phyloP scores from a whole-genome alignment of 192 early-diverging fungal genomes.

The Linnemannia elongata region DNA sequence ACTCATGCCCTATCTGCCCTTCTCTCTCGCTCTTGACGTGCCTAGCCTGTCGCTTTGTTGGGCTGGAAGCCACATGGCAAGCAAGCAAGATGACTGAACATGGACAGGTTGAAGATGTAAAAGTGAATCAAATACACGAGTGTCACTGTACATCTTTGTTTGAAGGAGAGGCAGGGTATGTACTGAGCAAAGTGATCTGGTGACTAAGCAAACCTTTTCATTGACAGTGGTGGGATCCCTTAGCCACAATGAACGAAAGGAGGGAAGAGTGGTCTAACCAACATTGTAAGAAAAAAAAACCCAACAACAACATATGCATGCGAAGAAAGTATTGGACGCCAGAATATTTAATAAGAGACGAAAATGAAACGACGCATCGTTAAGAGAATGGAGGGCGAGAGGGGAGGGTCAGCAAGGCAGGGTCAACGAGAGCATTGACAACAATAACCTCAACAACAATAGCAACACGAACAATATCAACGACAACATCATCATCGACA shows the following conservation, averaged over 20 bases:
- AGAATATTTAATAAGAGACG: no score
- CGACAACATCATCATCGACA: neutral
- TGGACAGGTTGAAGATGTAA: neutral
- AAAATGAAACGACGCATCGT: no score
- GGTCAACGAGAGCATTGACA: neutral
- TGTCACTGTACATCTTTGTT: no score
- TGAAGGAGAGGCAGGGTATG: neutral
- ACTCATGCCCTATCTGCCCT: neutral
- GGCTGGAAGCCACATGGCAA: conserved; percentile 6
- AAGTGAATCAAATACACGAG: neutral
- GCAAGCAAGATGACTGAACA: neutral
- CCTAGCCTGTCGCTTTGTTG: neutral
- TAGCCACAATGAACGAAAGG: neutral
- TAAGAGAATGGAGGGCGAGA: no score
- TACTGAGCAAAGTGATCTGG: neutral
- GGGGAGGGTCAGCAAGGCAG: no score
- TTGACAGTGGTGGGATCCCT: neutral
- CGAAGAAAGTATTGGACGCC: no score
- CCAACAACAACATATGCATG: no score
- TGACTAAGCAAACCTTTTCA: neutral
- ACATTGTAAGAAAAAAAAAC: no score
- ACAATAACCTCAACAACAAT: neutral
- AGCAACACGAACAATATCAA: neutral
- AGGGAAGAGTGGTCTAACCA: no score
- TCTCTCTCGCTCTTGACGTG: neutral